These are phyloP conservation scores for Tolypocladium tropicale DNA, from an alignment of 2,329 filamentous ascomycete species.

Conservation along the genomic window DNA sequence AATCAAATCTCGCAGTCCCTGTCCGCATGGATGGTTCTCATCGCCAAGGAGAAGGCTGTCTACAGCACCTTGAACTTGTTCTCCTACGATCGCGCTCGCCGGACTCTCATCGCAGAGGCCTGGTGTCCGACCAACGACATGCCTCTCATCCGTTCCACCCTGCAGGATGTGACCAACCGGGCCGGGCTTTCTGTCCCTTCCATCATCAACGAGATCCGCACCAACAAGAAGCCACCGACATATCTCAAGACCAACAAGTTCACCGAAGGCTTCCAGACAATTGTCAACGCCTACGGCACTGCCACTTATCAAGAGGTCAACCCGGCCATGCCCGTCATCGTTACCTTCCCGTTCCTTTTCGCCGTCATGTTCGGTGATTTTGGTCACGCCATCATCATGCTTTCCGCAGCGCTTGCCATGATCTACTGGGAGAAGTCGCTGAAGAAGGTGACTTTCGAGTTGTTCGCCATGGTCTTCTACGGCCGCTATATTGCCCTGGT, in stretches of 20 bases:
- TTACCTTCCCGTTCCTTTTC: conserved; percentile 99
- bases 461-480: conserved; percentile 98
- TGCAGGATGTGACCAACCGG: conserved; percentile 93
- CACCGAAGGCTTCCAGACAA: conserved; percentile 95
- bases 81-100: conserved; percentile 90
- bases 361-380: conserved; percentile 99
- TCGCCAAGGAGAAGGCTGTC: conserved; percentile 97
- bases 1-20: conserved; percentile 87
- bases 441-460: conserved; percentile 84
- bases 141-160: conserved; percentile 77
- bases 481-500: conserved; percentile 96
- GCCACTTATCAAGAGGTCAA: conserved; percentile 97
- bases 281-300: conserved; percentile 96
- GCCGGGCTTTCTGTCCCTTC: conserved; percentile 95
- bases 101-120: conserved; percentile 93
- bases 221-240: conserved; percentile 93
- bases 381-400: conserved; percentile 86
- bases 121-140: conserved; percentile 94
- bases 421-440: conserved; percentile 93
- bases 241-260: conserved; percentile 99
- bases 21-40: conserved; percentile 92
- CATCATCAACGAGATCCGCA: conserved; percentile 95
- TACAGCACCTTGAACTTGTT: conserved; percentile 94
- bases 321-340: conserved; percentile 85
- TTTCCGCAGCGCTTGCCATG: conserved; percentile 75